Conservation (phyloP, 2,329 filamentous ascomycete species). For the Mycosphaerella arachidis region DNA sequence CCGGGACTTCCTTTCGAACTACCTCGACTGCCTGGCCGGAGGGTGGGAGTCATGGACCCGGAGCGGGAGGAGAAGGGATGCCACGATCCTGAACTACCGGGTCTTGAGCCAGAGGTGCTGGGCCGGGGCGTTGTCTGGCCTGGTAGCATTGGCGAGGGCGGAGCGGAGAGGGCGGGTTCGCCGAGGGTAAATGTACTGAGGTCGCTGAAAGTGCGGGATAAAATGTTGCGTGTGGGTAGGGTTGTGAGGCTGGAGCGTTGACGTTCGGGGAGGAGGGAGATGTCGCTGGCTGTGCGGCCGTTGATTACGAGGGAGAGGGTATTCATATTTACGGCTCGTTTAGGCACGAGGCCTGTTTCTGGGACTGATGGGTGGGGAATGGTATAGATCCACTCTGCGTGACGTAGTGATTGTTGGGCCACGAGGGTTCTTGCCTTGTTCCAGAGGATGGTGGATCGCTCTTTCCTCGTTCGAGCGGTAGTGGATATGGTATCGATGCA, state of each 20-base stretch:
- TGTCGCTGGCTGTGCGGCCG: conserved; percentile 23
- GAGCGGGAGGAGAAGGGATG: conserved; percentile 3
- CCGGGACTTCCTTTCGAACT: conserved; percentile 17
- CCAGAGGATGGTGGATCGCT: neutral
- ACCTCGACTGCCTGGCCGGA: conserved; percentile 5
- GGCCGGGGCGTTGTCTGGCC: neutral
- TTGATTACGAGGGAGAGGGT: conserved; percentile 28
- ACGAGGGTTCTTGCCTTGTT: neutral
- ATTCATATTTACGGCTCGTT: conserved; percentile 20
- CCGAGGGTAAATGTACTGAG: neutral
- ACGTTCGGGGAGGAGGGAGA: conserved; percentile 16
- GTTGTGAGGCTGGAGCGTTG: conserved; percentile 13
- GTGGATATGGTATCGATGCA: neutral
- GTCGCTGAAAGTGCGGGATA: neutral
- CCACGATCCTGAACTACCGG: neutral
- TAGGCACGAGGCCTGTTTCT: neutral
- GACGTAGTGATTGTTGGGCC: neutral
- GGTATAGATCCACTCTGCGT: neutral
- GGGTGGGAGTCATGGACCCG: neutral
- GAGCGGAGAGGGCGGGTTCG: neutral
- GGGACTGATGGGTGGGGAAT: neutral
- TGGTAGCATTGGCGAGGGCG: neutral
- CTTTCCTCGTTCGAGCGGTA: neutral
- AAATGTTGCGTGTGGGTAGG: neutral
- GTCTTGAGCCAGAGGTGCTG: neutral